Conservation (phyloP, 2,329 filamentous ascomycete genomes). For the Colletotrichum horii region DNA sequence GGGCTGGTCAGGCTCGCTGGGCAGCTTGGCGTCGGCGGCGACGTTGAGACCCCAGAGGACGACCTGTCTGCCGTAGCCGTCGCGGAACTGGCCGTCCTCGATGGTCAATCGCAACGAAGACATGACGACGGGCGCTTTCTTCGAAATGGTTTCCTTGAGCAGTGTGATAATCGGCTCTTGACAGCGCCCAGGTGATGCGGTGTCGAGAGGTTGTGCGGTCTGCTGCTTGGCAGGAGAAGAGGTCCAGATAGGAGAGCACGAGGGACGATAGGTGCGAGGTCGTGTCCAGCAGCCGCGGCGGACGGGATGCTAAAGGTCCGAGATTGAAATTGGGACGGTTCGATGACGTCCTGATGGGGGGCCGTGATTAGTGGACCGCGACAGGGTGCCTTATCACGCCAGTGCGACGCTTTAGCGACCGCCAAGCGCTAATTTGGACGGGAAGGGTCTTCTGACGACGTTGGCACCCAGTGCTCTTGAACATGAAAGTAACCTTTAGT, state of each 20-base stretch:
- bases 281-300: neutral
- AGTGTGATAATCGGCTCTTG: neutral
- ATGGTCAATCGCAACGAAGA: constrained; percentile 78
- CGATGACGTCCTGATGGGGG: constrained; percentile 20
- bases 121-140: constrained; percentile 56
- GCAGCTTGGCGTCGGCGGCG: constrained; percentile 88
- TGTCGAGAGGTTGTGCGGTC: neutral
- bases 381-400: constrained; percentile 6
- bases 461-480: neutral
- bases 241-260: constrained; percentile 2
- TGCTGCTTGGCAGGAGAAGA: neutral
- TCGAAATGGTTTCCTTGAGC: neutral
- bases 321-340: constrained; percentile 19
- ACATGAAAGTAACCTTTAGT: neutral
- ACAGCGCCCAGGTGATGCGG: neutral
- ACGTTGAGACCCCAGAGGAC: constrained; percentile 93
- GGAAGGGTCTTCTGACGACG: neutral
- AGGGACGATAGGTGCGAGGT: neutral
- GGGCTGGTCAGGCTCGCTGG: constrained; percentile 78
- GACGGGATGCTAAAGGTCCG: constrained; percentile 13
- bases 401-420: neutral
- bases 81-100: constrained; percentile 84
- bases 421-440: constrained; percentile 8
- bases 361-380: constrained; percentile 7
- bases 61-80: constrained; percentile 81